Evolutionary conservation across 352 stramenopile genomes (phyloP).

Genomic region (Pythium monospermum): DNA sequence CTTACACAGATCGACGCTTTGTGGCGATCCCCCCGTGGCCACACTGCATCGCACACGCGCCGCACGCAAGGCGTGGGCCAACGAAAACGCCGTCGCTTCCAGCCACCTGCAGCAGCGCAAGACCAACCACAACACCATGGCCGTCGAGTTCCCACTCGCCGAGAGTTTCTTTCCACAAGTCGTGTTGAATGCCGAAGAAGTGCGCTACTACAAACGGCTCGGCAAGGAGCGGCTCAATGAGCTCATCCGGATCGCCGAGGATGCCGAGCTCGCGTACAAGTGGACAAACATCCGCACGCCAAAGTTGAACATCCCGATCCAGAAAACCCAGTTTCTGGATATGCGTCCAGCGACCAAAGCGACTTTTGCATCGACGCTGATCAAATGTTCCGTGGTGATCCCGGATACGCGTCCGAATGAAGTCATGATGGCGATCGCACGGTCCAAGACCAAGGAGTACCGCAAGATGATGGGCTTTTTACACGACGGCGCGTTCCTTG

Average conservation of each 20-base stretch:
- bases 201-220: conserved; percentile 70
- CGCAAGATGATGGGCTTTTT: conserved; percentile 50
- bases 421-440: conserved; percentile 45
- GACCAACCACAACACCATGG: background rate
- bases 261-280: conserved; percentile 74
- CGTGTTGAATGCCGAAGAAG: conserved; percentile 57
- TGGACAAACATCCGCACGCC: conserved; percentile 33
- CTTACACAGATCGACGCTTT: background rate
- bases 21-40: background rate
- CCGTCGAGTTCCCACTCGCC: conserved; percentile 67
- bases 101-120: background rate
- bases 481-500: conserved; percentile 57
- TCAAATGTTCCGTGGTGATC: conserved; percentile 59
- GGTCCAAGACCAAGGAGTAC: conserved; percentile 57
- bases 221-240: conserved; percentile 69
- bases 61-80: background rate
- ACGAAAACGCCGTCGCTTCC: background rate
- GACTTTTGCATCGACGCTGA: conserved; percentile 44
- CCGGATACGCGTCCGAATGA: conserved; percentile 48
- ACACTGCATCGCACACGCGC: conserved; percentile 1
- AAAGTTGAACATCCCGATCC: conserved; percentile 24
- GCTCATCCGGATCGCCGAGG: conserved; percentile 73
- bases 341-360: conserved; percentile 43
- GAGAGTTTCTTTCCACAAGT: conserved; percentile 84
- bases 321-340: conserved; percentile 65